A percentile compares a stretch with the other conserved stretches of the same genome.
These are phyloP conservation scores for Tillandsia leiboldiana DNA, from an alignment of 176 grass and related monocot species.

Conservation along the genomic window DNA sequence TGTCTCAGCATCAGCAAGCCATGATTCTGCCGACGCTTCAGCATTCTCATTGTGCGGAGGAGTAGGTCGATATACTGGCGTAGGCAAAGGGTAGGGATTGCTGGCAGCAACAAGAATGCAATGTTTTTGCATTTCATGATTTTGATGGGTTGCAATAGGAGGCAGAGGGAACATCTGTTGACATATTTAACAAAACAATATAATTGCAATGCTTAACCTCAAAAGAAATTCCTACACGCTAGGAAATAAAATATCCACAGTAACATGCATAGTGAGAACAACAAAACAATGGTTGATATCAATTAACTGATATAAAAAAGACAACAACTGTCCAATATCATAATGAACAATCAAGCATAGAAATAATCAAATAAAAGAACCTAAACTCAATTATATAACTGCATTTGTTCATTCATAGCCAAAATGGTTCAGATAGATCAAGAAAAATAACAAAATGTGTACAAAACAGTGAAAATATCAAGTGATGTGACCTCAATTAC, in stretches of 20 bases:
- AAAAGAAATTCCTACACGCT: not conserved
- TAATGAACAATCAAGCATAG: not conserved
- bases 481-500: no score
- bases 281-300: not conserved
- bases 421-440: no score
- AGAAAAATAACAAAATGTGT: no score
- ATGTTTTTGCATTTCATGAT: constrained; percentile 77
- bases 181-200: not conserved
- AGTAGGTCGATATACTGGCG: constrained; percentile 53
- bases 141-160: constrained; percentile 37
- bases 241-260: not conserved
- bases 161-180: constrained; percentile 43
- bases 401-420: no score
- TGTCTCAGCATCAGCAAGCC: constrained; percentile 69
- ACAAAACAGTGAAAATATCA: no score
- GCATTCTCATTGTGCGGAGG: constrained; percentile 47
- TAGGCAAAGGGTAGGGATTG: constrained; percentile 79
- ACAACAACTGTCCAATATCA: not conserved
- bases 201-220: not conserved
- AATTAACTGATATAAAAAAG: not conserved
- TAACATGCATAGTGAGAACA: constrained; percentile 6
- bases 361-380: not conserved
- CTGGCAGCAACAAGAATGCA: constrained; percentile 87
- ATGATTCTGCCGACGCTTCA: constrained; percentile 41
- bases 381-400: not conserved